These are phyloP conservation scores for Xylaria nigripes DNA, from an alignment of 495 filamentous ascomycete species.

Conservation along the genomic window DNA sequence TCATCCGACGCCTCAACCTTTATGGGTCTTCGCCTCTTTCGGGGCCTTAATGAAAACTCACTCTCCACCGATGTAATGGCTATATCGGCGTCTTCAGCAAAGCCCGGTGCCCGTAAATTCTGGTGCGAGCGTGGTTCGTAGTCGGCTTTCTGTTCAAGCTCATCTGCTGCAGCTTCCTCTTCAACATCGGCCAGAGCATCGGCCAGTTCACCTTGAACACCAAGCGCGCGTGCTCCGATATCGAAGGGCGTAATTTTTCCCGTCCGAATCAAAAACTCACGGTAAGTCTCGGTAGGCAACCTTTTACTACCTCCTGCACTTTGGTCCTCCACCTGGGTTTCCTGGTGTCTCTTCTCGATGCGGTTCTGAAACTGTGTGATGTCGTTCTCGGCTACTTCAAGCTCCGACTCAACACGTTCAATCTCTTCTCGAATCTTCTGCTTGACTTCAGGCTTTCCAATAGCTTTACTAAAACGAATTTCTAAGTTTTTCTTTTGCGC, in stretches of 20 bases:
- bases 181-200: constrained; percentile 69
- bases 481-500: constrained; percentile 35
- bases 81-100: constrained; percentile 43
- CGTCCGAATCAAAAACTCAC: constrained; percentile 87
- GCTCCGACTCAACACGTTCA: constrained; percentile 50
- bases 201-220: constrained; percentile 53
- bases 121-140: constrained; percentile 64
- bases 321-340: constrained; percentile 36
- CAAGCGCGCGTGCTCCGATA: constrained; percentile 51
- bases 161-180: constrained; percentile 44
- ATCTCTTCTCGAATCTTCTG: constrained; percentile 55
- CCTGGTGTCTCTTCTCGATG: constrained; percentile 61
- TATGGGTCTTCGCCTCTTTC: constrained; percentile 36
- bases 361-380: constrained; percentile 68
- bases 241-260: constrained; percentile 97
- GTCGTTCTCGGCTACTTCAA: constrained; percentile 56
- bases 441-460: constrained; percentile 33
- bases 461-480: constrained; percentile 32
- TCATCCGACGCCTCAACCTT: constrained; percentile 33
- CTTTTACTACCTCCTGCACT: constrained; percentile 33
- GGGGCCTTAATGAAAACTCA: constrained; percentile 43
- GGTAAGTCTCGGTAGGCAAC: constrained; percentile 68
- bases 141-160: constrained; percentile 49
- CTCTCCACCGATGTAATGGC: constrained; percentile 28
- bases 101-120: constrained; percentile 72